Evolutionary conservation across 495 filamentous ascomycete species (phyloP).

Genomic region (Daldinia caldariorum): DNA sequence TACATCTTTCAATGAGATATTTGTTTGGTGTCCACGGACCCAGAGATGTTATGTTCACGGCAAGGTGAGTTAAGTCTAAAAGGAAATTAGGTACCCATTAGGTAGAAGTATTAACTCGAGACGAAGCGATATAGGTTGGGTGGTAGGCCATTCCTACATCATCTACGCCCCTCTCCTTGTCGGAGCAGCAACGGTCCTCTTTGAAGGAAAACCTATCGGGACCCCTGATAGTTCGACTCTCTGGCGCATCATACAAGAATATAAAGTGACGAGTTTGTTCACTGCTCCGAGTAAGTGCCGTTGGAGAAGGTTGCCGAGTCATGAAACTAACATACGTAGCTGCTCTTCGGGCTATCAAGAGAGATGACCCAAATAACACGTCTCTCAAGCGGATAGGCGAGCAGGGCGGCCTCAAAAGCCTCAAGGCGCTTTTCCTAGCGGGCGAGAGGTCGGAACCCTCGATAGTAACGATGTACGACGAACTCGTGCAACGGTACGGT

Average conservation of each 20-base stretch:
- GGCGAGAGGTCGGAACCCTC: conserved; percentile 90
- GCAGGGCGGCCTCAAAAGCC: conserved; percentile 70
- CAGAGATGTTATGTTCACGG: conserved; percentile 84
- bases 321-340: conserved; percentile 37
- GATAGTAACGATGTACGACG: conserved; percentile 81
- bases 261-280: conserved; percentile 83
- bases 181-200: conserved; percentile 86
- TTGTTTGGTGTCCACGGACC: conserved; percentile 82
- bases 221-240: conserved; percentile 88
- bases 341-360: conserved; percentile 84
- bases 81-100: conserved; percentile 20
- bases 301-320: conserved; percentile 24
- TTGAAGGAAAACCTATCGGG: conserved; percentile 91
- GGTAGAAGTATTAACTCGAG: conserved; percentile 39
- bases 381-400: conserved; percentile 68
- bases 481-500: conserved; percentile 71
- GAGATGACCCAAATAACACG: conserved; percentile 80
- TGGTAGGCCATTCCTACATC: conserved; percentile 86
- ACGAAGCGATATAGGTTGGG: conserved; percentile 81
- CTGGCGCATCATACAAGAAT: conserved; percentile 86
- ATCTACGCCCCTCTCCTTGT: conserved; percentile 81
- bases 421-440: conserved; percentile 83
- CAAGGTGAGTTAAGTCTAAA: conserved; percentile 51
- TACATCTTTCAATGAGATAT: conserved; percentile 80
- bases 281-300: conserved; percentile 76